Conservation (phyloP, 345 rosid genomes). For the Eucalyptus tenuipes region DNA sequence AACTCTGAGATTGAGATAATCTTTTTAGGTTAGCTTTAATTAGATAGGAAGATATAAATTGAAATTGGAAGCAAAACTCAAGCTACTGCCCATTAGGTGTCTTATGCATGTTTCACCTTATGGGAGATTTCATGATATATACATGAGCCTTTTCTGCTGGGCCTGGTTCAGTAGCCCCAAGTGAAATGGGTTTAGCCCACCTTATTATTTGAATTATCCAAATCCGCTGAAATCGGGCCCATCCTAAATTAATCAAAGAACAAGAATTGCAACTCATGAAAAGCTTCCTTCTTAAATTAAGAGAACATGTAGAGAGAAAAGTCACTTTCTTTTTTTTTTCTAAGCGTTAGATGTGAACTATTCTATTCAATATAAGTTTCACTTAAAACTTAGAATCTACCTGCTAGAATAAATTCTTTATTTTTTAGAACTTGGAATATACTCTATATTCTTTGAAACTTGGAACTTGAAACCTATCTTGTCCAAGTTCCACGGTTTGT, state of each 20-base stretch:
- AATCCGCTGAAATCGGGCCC: neutral
- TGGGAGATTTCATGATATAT: neutral
- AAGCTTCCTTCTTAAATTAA: neutral
- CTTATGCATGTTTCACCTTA: neutral
- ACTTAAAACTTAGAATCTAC: too few species aligned
- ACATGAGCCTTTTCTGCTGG: neutral
- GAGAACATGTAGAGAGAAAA: neutral
- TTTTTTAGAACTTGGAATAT: too few species aligned
- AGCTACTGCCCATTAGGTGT: neutral
- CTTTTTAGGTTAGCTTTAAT: neutral
- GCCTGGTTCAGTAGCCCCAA: neutral
- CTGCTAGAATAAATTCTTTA: too few species aligned
- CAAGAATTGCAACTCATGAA: neutral
- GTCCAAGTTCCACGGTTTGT: too few species aligned
- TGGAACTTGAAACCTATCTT: too few species aligned
- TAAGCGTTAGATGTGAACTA: neutral
- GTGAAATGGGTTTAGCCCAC: neutral
- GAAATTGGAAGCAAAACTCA: neutral
- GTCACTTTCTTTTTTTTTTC: neutral
- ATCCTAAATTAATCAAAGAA: neutral
- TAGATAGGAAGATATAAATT: neutral
- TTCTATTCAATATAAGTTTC: fast-evolving
- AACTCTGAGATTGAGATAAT: neutral
- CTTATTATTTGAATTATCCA: neutral
- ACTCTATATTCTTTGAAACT: fast-evolving